Evolutionary conservation across 257 asterid species (phyloP).

Genomic region (Solanum stenotomum): DNA sequence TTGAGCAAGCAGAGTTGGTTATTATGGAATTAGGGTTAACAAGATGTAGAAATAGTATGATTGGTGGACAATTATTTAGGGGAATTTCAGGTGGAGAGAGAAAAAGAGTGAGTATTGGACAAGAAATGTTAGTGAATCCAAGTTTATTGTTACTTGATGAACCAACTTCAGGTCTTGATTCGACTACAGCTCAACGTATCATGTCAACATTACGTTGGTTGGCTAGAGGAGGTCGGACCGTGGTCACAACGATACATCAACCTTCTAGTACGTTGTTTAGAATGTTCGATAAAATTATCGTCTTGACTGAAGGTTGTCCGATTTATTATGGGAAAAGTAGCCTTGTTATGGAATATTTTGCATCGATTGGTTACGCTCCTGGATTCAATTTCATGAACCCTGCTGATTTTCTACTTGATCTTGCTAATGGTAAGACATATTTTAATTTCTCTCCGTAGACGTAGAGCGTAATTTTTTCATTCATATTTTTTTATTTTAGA

Average conservation of each 20-base stretch:
- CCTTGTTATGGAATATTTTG: slow-evolving; percentile 56
- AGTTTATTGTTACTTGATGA: slow-evolving; percentile 71
- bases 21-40: slow-evolving; percentile 56
- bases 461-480: neutral
- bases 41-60: slow-evolving; percentile 42
- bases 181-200: slow-evolving; percentile 69
- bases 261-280: slow-evolving; percentile 77
- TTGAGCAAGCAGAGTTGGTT: slow-evolving; percentile 50
- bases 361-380: slow-evolving; percentile 50
- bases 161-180: slow-evolving; percentile 90
- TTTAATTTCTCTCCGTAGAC: neutral
- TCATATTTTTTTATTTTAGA: neutral
- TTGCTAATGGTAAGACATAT: slow-evolving; percentile 59
- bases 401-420: slow-evolving; percentile 85
- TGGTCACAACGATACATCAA: slow-evolving; percentile 71
- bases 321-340: slow-evolving; percentile 44
- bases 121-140: slow-evolving; percentile 82
- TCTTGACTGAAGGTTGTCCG: slow-evolving; percentile 59
- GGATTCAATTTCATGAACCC: slow-evolving; percentile 58
- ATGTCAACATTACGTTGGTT: slow-evolving; percentile 42
- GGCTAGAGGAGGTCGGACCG: slow-evolving; percentile 69
- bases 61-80: slow-evolving; percentile 54
- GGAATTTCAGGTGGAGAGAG: slow-evolving; percentile 91
- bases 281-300: slow-evolving; percentile 74
- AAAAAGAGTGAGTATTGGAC: slow-evolving; percentile 78